Percentiles rank a stretch among this genome's conserved stretches.
phyloP scores from a whole-genome alignment of 805 yeast species.

The Ogataea henricii region DNA sequence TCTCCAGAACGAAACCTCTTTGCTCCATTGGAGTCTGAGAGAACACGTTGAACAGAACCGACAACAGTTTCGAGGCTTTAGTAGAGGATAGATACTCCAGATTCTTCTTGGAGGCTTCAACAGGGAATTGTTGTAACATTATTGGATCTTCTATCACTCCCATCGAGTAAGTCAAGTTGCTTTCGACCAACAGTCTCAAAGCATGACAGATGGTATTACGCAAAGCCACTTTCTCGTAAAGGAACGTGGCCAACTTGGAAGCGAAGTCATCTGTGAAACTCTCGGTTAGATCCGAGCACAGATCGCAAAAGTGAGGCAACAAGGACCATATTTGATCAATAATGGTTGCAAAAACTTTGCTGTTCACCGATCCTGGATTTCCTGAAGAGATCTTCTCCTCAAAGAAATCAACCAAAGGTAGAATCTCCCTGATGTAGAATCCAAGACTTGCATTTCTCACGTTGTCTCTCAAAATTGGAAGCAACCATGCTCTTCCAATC shows the following conservation, averaged over 20 bases:
- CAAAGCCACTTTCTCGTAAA: slow-evolving; percentile 73
- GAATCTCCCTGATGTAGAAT: slow-evolving; percentile 60
- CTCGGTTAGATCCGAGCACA: slow-evolving; percentile 70
- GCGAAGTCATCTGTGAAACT: slow-evolving; percentile 80
- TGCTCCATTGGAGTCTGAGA: slow-evolving; percentile 85
- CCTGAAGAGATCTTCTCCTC: slow-evolving; percentile 46
- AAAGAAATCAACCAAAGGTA: slow-evolving; percentile 66
- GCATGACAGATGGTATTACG: slow-evolving; percentile 86
- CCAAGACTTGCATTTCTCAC: slow-evolving; percentile 69
- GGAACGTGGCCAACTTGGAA: slow-evolving; percentile 64
- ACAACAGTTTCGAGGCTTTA: slow-evolving; percentile 68
- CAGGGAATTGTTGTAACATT: slow-evolving; percentile 63
- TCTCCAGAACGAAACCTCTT: slow-evolving; percentile 81
- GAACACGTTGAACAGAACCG: slow-evolving; percentile 89
- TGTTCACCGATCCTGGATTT: slow-evolving; percentile 61
- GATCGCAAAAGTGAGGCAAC: slow-evolving; percentile 84
- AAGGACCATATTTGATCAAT: slow-evolving; percentile 92
- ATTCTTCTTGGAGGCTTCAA: slow-evolving; percentile 54
- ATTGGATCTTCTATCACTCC: slow-evolving; percentile 62
- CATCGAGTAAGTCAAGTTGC: slow-evolving; percentile 62
- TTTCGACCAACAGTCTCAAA: slow-evolving; percentile 73
- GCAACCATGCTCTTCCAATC: slow-evolving; percentile 93
- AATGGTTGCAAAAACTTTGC: slow-evolving; percentile 80
- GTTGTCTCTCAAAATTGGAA: slow-evolving; percentile 88
- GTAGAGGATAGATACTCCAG: slow-evolving; percentile 63